A percentile compares a stretch with the other conserved stretches of the same genome.
phyloP scores from a whole-genome alignment of 2,329 filamentous ascomycete genomes.

The Claviceps arundinis region DNA sequence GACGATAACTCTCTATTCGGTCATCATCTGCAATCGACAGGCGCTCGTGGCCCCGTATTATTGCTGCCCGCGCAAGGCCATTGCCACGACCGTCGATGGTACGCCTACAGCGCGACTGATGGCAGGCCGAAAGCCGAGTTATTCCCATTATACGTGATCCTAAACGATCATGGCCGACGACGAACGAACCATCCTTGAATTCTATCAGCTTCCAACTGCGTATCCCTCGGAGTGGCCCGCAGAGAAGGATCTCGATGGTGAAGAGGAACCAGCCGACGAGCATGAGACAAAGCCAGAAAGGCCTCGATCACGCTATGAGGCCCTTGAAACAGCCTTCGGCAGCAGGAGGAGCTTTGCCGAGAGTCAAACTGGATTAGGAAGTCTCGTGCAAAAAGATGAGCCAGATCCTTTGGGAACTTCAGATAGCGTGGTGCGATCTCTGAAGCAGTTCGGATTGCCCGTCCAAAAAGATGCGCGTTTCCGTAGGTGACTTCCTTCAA shows the following conservation, averaged over 20 bases:
- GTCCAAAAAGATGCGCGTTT: conserved; percentile 73
- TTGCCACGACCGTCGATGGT: not conserved
- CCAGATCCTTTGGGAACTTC: conserved; percentile 80
- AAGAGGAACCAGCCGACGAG: conserved; percentile 49
- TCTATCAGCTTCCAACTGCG: conserved; percentile 72
- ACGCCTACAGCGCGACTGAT: not conserved
- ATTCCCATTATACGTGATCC: not conserved
- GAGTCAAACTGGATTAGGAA: conserved; percentile 42
- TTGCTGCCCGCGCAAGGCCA: not conserved
- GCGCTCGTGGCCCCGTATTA: not conserved
- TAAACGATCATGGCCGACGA: conserved; percentile 47
- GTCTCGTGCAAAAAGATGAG: conserved; percentile 79
- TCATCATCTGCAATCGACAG: not conserved
- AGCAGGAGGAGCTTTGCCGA: conserved; percentile 43
- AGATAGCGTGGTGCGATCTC: conserved; percentile 70
- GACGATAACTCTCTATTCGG: not conserved
- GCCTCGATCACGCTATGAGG: conserved; percentile 71
- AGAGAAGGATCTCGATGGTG: conserved; percentile 60
- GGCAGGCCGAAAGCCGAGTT: conserved; percentile 1
- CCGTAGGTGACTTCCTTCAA: conserved; percentile 37
- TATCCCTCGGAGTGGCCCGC: conserved; percentile 78
- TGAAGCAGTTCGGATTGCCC: conserved; percentile 64
- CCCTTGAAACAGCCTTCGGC: conserved; percentile 61
- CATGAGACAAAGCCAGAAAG: conserved; percentile 36
- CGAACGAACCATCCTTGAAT: conserved; percentile 67